Percentiles rank a stretch among this genome's conserved stretches.
Evolutionary conservation across 768 basidiomycete genomes (phyloP).

Genomic region (Pleurotus giganteus): DNA sequence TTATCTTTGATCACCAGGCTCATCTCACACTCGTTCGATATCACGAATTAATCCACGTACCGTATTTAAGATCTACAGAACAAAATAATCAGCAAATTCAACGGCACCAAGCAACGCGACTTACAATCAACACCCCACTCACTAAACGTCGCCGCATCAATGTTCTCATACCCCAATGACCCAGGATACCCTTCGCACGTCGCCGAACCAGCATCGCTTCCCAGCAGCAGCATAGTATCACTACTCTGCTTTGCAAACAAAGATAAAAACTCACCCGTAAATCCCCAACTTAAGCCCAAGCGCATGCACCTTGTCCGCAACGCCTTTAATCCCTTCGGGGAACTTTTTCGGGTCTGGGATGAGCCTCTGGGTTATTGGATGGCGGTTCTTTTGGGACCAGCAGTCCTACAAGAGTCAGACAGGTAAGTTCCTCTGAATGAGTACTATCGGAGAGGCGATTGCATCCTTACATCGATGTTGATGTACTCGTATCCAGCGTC

Average conservation of each 20-base stretch:
- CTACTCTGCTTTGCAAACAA: not conserved
- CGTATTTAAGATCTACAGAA: constrained; percentile 45
- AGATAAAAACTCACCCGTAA: constrained; percentile 34
- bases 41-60: constrained; percentile 28
- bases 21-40: not conserved
- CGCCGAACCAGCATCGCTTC: constrained; percentile 52
- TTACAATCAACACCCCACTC: constrained; percentile 52
- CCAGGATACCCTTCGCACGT: constrained; percentile 56
- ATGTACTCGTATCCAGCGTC: constrained; percentile 49
- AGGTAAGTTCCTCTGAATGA: not conserved
- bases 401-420: constrained; percentile 52
- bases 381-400: constrained; percentile 41
- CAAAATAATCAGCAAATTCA: not conserved
- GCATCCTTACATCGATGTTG: constrained; percentile 45
- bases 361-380: constrained; percentile 38
- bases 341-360: constrained; percentile 52
- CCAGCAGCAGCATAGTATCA: too few relatives aligned
- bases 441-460: not conserved
- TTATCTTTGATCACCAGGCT: constrained; percentile 42
- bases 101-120: not conserved
- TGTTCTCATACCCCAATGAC: constrained; percentile 46
- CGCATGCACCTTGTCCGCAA: constrained; percentile 43
- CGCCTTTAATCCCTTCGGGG: constrained; percentile 45
- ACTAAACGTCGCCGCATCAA: constrained; percentile 50
- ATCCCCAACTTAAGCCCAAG: constrained; percentile 51